phyloP scores from a whole-genome alignment of 257 asterid genomes.

The Nicotiana tabacum region DNA sequence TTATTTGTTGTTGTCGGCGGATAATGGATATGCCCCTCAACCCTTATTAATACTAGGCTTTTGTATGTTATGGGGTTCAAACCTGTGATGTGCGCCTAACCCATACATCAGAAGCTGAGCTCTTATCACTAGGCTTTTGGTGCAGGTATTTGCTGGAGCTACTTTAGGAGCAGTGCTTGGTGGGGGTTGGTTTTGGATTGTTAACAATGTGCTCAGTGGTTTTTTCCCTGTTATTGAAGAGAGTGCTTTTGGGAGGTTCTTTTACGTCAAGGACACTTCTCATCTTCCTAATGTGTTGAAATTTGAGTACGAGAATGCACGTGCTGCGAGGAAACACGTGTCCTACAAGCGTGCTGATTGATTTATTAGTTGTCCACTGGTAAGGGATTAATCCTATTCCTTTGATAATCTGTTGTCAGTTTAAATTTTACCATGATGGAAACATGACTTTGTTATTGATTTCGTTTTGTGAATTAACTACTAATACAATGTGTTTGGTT shows the following conservation, averaged over 20 bases:
- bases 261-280: conserved; percentile 76
- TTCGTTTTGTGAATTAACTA: neutral
- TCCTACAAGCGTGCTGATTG: conserved; percentile 68
- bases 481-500: neutral
- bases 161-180: conserved; percentile 63
- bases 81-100: neutral
- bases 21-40: neutral
- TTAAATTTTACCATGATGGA: neutral
- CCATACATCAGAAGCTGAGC: neutral
- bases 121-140: conserved; percentile 11
- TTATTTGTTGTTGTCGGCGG: neutral
- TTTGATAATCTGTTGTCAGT: neutral
- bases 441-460: neutral
- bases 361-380: conserved; percentile 14
- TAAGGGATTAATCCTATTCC: neutral
- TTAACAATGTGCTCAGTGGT: conserved; percentile 47
- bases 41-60: neutral
- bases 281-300: conserved; percentile 75
- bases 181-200: conserved; percentile 83
- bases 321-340: conserved; percentile 66
- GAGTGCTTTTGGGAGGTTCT: conserved; percentile 42
- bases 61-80: no score
- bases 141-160: conserved; percentile 91
- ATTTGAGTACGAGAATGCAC: conserved; percentile 79
- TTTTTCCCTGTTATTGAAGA: conserved; percentile 71